Base-by-base conservation (phyloP, 768 basidiomycete genomes). In the Boletus rex-veris region DNA sequence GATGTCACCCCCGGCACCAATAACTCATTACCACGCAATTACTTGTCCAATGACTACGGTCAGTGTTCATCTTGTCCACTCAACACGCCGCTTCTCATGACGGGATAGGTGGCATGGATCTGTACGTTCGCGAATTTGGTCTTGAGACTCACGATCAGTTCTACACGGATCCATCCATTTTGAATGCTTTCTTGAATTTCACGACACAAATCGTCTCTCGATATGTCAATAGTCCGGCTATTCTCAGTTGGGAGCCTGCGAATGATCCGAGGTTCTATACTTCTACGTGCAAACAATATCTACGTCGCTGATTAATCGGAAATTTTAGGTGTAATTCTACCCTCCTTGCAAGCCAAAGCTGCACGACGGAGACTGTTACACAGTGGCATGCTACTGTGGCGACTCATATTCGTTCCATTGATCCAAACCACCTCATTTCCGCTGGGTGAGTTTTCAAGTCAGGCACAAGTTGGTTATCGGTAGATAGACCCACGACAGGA, bases 1-100 rank as follows among this genome's bases (percentile, higher is more conserved):
- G 74, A 74, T 58, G 61, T 70, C 16, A 61, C 62, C 7, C 31
- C 56, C 5, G 63, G 64, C 31, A 69, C 75, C 37, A 76, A 75
- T 52, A 76, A 73, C 40, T 64, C 72, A 5, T 59, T 75, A 14
- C 79, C 81, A 12, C 73, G 81, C 24, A 82, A 82, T 54, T 75
- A 72, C 47, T 62, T 86, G 42, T 84, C 82, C 48, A 85, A 85
- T 58, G 80, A 84, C 59, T 87, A 80, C 49, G 85, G 85, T 79
- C 48, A 36, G 59, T 51, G 28, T 47, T 48, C 43, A 30, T 30
- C 28, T n/a, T 26, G 7, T 36, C 51, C 26, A 14, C 35, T 41
- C 31, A 26, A 30, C 33, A 44, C 12, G 15, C 5, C 42, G n/a
- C 28, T 40, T 54, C 28, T 58, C 56, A 59, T 45, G 36, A 49